Evolutionary conservation across 2,329 filamentous ascomycete genomes (phyloP), one percentile per base, ranked within the genome.

Genomic region (Penicillium sp.): DNA sequence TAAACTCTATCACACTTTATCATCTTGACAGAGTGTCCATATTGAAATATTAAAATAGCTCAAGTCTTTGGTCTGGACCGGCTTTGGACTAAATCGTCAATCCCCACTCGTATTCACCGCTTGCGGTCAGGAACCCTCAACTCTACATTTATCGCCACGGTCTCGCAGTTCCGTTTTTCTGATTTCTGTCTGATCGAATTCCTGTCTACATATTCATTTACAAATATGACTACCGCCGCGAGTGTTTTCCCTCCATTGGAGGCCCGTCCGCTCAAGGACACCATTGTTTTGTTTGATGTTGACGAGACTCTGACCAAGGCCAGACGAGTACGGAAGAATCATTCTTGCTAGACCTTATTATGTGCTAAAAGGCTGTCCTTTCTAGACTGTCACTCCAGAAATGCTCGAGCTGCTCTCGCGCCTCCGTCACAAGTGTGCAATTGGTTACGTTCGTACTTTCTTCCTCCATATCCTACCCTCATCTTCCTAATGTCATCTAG

Each of bases 281-380:
- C 93, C 64, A 90, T 99, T 77, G 88, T 87, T 71, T 88, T 99
- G 63, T 99, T 99, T 78, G 95, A 99, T 78, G 95, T 99, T 59
- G 95, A 99, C 75, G 90, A 86, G 71, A 97, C 95, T 29, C 85
- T 99, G 66, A 95, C 92, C 16, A 89, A 87, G 43, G 88, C 95
- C 46, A 87, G 95, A 65, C 82, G 84, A 68, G 90, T 96, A 81
- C 60, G 82, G 19, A 22, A 13, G 11, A 42, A 42, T 5, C 39
- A 11, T 42, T 13, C 4, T 14, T 21, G 39, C 11, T 3, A 22
- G 19, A 42, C 27, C 22, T 14, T n/a, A 33, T 5, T 26, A 49
- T 13, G 16, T 47, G 45, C 58, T 64, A 50, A 60, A 29, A 24
- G 21, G 10, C 27, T n/a, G 14, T 49, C 29, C 13, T 4, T 5